These are phyloP conservation scores for Cutaneotrichosporon mucoides DNA, from an alignment of 1,284 basidiomycete species.

Conservation along the genomic window DNA sequence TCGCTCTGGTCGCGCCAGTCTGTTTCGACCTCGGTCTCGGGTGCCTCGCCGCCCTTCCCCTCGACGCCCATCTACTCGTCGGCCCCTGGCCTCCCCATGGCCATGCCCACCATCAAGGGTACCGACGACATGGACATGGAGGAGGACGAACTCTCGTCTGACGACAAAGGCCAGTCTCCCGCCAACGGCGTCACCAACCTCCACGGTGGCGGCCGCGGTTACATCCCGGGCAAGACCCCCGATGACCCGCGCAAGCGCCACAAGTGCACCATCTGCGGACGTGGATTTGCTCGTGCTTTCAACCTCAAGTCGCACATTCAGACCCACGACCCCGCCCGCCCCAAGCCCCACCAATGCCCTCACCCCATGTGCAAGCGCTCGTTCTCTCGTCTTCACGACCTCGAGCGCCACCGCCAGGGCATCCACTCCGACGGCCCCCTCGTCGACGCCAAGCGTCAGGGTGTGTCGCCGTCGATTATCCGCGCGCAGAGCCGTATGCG, in stretches of 20 bases:
- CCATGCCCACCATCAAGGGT: slow-evolving; percentile 3
- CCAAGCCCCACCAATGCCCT: slow-evolving; percentile 49
- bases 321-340: slow-evolving; percentile 49
- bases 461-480: slow-evolving; percentile 42
- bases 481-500: slow-evolving; percentile 45
- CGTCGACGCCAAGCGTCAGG: slow-evolving; percentile 47
- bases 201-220: slow-evolving; percentile 48
- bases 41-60: slow-evolving; percentile 25
- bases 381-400: slow-evolving; percentile 50
- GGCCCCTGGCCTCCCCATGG: slow-evolving; percentile 1
- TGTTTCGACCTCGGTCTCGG: slow-evolving; percentile 20
- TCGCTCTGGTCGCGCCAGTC: slow-evolving; percentile 21
- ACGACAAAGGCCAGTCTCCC: slow-evolving; percentile 13
- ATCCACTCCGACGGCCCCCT: slow-evolving; percentile 50
- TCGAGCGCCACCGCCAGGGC: slow-evolving; percentile 51
- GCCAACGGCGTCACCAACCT: slow-evolving; percentile 33
- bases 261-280: slow-evolving; percentile 48
- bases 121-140: slow-evolving; percentile 6
- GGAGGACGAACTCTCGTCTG: slow-evolving; percentile 17
- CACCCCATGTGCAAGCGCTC: slow-evolving; percentile 46
- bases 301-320: slow-evolving; percentile 50
- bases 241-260: slow-evolving; percentile 51
- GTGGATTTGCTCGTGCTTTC: slow-evolving; percentile 50
- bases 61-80: slow-evolving; percentile 28
- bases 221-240: slow-evolving; percentile 49